Conservation (phyloP, 2,329 filamentous ascomycete species). For the Stylonectria norvegica region DNA sequence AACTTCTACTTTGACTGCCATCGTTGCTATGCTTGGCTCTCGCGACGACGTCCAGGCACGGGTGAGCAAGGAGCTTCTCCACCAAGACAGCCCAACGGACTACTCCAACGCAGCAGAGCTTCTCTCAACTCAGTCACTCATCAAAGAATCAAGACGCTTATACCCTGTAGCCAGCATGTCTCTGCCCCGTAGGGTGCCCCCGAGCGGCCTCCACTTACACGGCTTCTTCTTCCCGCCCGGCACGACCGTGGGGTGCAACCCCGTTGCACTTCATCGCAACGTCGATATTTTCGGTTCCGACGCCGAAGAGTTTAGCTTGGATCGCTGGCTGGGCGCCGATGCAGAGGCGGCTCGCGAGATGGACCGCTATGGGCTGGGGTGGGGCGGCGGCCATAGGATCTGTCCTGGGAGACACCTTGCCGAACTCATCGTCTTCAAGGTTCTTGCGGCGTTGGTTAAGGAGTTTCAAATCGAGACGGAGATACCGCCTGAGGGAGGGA, state of each 20-base stretch:
- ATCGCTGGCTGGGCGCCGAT: conserved; percentile 44
- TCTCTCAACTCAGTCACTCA: conserved; percentile 41
- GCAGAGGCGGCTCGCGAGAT: conserved; percentile 33
- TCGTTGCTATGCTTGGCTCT: conserved; percentile 45
- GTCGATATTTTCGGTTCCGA: conserved; percentile 46
- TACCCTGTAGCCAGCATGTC: conserved; percentile 52
- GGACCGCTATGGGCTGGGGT: conserved; percentile 48
- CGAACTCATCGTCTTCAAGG: conserved; percentile 47
- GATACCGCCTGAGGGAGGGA: conserved; percentile 37
- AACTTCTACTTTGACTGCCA: conserved; percentile 49
- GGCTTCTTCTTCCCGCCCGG: conserved; percentile 40
- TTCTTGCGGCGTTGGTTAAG: conserved; percentile 38
- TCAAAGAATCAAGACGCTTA: conserved; percentile 50
- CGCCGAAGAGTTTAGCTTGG: conserved; percentile 42
- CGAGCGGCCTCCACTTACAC: conserved; percentile 35
- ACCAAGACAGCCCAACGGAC: conserved; percentile 2
- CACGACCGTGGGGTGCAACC: conserved; percentile 50
- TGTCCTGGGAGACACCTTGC: conserved; percentile 51
- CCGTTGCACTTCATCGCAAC: conserved; percentile 49
- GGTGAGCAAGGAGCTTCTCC: conserved; percentile 34
- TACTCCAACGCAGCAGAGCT: conserved; percentile 27
- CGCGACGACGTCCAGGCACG: conserved; percentile 31
- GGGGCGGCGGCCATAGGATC: conserved; percentile 49
- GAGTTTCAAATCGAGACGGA: conserved; percentile 43
- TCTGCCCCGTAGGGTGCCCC: conserved; percentile 44